Conservation (phyloP, 2,329 filamentous ascomycete species). For the Cordyceps farinosa region DNA sequence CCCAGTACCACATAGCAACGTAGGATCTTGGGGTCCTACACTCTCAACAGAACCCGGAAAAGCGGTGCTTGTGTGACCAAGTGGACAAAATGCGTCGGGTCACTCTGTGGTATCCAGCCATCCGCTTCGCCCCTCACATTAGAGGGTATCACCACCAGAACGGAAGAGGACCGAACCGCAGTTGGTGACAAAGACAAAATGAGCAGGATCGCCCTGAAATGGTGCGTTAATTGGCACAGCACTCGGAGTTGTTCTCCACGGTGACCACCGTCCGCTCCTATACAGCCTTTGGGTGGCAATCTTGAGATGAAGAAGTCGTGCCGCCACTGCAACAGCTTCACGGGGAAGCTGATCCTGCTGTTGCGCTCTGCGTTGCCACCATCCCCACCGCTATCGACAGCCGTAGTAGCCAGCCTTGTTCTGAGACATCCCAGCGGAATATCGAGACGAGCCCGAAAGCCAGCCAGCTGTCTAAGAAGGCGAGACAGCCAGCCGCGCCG, state of each 20-base stretch:
- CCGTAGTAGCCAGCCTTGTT: neutral
- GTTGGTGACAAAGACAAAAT: neutral
- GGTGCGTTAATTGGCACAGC: neutral
- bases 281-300: neutral
- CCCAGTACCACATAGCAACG: neutral
- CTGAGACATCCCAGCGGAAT: constrained; percentile 6
- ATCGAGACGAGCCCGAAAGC: neutral
- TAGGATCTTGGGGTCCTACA: neutral
- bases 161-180: neutral
- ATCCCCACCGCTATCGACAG: neutral
- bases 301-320: neutral
- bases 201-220: neutral
- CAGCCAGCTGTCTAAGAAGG: neutral
- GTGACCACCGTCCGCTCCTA: neutral
- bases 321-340: neutral
- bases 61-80: neutral
- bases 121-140: neutral
- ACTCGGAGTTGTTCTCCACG: neutral
- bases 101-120: neutral
- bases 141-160: neutral
- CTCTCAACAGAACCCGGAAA: neutral
- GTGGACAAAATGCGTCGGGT: neutral
- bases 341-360: neutral
- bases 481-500: neutral
- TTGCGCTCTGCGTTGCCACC: neutral